Evolutionary conservation across 495 filamentous ascomycete genomes (phyloP).

Genomic region (Daldinia loculata): DNA sequence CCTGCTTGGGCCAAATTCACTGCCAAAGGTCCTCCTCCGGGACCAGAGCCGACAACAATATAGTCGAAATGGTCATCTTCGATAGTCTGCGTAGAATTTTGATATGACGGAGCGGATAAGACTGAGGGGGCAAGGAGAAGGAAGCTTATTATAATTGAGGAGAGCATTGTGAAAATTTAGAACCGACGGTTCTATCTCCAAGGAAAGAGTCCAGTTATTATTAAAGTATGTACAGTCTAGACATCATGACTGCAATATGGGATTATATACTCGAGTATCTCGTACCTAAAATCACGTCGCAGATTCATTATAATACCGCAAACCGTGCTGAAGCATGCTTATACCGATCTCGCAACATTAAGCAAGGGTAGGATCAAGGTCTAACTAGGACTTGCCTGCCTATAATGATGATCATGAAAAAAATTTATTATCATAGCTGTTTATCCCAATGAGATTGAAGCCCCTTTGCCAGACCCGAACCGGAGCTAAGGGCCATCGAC

Average conservation of each 20-base stretch:
- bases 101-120: neutral
- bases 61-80: slow-evolving; percentile 7
- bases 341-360: neutral
- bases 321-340: neutral
- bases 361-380: neutral
- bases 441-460: neutral
- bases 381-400: neutral
- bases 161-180: neutral
- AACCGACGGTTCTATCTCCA: neutral
- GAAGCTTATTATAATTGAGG: neutral
- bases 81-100: neutral
- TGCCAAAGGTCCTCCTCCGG: neutral
- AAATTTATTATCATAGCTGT: neutral
- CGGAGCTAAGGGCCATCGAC: neutral
- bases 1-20: slow-evolving; percentile 5
- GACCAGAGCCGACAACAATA: slow-evolving; percentile 3
- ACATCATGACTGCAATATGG: neutral
- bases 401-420: neutral
- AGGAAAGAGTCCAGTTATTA: neutral
- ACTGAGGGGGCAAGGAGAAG: neutral
- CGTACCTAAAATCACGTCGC: neutral
- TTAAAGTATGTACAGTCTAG: neutral
- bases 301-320: neutral
- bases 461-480: neutral
- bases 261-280: neutral